Evolutionary conservation across 805 yeast genomes (phyloP), one percentile per base, ranked within the genome.

Genomic region (Saccharomyces cerevisiae): DNA sequence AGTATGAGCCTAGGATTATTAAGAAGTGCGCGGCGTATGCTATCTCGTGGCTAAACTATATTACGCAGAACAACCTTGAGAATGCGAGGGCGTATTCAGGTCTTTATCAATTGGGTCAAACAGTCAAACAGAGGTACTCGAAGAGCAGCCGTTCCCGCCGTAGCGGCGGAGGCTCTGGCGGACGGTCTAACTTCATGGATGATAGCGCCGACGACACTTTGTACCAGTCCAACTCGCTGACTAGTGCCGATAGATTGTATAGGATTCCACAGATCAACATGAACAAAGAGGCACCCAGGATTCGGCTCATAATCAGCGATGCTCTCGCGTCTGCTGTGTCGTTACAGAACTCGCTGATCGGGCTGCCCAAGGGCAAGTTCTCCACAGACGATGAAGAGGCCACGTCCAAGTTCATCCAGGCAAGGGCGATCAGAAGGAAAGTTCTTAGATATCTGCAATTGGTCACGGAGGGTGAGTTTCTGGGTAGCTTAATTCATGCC

Each of bases 401-500:
- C 10, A 78, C 82, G n/a, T 74, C 73, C 28, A 79, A 81, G 53
- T 92, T 92, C 65, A 85, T 88, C 55, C 78, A 82, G 68, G 87
- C 95, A 62, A 79, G 92, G 56, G 73, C 79, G 6, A 79, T 87
- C 51, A 81, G 99, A 67, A 78, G 96, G 56, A 84, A 82, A 62
- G 82, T 94, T 14, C 75, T 94, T 59, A 75, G 89, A 57, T 90
- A 90, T 67, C 76, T 94, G 59, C 98, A 94, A 70, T 76, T 81
- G 51, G 89, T 90, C 46, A 86, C 88, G 47, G 83, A 83, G 55
- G 97, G 91, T 58, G 96, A 89, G 63, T 86, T 83, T 57, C 71
- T 94, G 58, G 98, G 97, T n/a, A 79, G 89, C 47, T 76, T 94
- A 58, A 81, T 94, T 55, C 85, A 82, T 61, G 95, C 97, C 48